Conservation (phyloP, 1,284 basidiomycete genomes). For the Boletus hoseneyae region DNA sequence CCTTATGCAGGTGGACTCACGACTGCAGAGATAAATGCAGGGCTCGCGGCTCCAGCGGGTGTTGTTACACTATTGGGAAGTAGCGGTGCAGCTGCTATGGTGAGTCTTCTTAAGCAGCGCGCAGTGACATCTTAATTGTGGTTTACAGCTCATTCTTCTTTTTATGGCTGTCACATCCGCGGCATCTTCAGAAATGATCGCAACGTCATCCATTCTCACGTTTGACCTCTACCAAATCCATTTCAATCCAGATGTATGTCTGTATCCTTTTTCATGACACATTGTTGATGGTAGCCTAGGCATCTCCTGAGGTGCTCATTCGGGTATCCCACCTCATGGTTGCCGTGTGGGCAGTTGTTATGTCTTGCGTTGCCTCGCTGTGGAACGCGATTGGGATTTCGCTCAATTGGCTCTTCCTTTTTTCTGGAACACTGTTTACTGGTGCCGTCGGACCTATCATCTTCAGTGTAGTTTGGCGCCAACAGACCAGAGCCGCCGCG, state of each 20-base stretch:
- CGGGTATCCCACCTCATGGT: slow-evolving; percentile 20
- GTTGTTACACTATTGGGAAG: slow-evolving; percentile 33
- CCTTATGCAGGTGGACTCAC: slow-evolving; percentile 16
- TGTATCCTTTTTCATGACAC: neutral
- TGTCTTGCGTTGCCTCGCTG: slow-evolving; percentile 18
- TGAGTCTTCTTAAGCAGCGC: neutral
- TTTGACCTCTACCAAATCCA: slow-evolving; percentile 45
- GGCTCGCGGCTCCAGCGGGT: slow-evolving; percentile 35
- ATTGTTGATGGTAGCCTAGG: neutral
- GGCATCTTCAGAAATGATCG: slow-evolving; percentile 46
- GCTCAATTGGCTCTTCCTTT: slow-evolving; percentile 18
- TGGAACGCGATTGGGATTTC: slow-evolving; percentile 18
- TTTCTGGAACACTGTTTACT: slow-evolving; percentile 18
- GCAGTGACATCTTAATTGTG: neutral
- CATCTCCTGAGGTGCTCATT: slow-evolving; percentile 15
- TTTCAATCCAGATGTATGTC: slow-evolving; percentile 37
- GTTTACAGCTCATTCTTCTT: slow-evolving; percentile 28
- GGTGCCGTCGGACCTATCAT: slow-evolving; percentile 19
- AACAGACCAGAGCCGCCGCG: slow-evolving; percentile 15
- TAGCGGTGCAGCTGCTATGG: slow-evolving; percentile 5
- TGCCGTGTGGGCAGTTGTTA: slow-evolving; percentile 15
- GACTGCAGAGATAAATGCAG: slow-evolving; percentile 25
- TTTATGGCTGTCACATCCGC: slow-evolving; percentile 45
- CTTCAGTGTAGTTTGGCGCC: slow-evolving; percentile 17
- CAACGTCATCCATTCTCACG: slow-evolving; percentile 43